Conservation (phyloP, 202 grass and related monocot genomes). For the Eragrostis tef region DNA sequence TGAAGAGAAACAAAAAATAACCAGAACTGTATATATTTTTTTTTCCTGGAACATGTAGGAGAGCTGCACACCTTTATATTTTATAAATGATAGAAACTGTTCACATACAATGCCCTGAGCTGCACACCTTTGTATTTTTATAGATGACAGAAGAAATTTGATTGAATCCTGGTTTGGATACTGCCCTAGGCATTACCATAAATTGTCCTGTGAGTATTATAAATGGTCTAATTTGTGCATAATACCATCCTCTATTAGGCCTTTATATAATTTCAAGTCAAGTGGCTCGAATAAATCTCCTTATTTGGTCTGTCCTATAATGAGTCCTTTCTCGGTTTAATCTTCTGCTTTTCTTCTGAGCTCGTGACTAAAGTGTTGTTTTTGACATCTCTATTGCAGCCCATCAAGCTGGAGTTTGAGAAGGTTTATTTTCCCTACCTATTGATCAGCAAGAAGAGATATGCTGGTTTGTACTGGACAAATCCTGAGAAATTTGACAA, state of each 20-base stretch:
- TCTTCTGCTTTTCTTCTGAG: not conserved
- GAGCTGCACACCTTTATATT: not conserved
- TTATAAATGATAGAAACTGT: too few species aligned
- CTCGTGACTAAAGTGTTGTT: not conserved
- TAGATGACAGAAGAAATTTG: not conserved
- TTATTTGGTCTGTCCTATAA: slow-evolving; percentile 15
- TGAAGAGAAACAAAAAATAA: not conserved
- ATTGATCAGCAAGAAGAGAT: slow-evolving; percentile 99
- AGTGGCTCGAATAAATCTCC: not conserved
- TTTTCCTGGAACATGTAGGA: too few species aligned
- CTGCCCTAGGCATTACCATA: not conserved
- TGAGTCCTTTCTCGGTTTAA: not conserved
- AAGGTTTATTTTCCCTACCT: slow-evolving; percentile 96
- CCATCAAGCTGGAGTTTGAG: slow-evolving; percentile 97
- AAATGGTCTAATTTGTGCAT: not conserved
- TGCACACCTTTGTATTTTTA: not conserved
- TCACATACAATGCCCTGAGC: too few species aligned
- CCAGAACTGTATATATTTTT: not conserved
- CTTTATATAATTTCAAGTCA: not conserved
- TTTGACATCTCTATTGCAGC: slow-evolving; percentile 64
- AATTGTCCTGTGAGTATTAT: not conserved
- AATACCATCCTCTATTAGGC: not conserved
- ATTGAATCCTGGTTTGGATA: not conserved
- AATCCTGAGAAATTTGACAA: slow-evolving; percentile 98
- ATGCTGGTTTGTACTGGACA: slow-evolving; percentile 99